Conservation (phyloP, 1,284 basidiomycete genomes). For the Cryptococcus sp. region DNA sequence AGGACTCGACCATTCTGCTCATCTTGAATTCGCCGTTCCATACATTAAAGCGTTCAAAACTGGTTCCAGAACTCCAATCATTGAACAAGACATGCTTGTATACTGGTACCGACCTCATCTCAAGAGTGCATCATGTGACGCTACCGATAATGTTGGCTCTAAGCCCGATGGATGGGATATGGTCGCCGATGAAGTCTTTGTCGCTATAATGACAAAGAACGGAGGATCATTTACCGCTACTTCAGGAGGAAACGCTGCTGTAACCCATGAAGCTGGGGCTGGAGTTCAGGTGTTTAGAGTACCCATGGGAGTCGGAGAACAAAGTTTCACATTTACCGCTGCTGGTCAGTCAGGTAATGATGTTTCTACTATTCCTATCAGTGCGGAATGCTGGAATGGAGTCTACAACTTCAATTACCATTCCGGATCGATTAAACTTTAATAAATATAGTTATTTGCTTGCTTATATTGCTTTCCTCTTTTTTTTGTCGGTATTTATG, state of each 20-base stretch:
- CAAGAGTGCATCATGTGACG: conserved; percentile 41
- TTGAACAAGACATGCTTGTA: conserved; percentile 38
- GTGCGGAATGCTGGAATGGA: conserved; percentile 37
- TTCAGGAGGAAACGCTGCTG: conserved; percentile 33
- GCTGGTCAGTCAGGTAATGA: conserved; percentile 14
- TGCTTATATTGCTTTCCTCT: no score
- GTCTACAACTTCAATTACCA: conserved; percentile 48
- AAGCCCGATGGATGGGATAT: conserved; percentile 41
- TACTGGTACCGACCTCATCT: conserved; percentile 48
- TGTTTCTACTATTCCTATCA: conserved; percentile 18
- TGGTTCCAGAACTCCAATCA: conserved; percentile 24
- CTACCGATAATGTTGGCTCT: conserved; percentile 39
- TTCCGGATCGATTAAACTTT: conserved; percentile 23
- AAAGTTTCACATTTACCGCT: conserved; percentile 30
- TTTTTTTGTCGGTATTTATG: no score
- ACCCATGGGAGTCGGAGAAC: conserved; percentile 39
- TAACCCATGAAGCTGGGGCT: conserved; percentile 23
- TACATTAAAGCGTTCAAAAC: conserved; percentile 48
- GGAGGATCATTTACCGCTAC: conserved; percentile 41
- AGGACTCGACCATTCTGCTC: conserved; percentile 41
- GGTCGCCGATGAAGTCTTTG: conserved; percentile 41
- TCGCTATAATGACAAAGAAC: conserved; percentile 33
- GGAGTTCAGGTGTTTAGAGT: conserved; percentile 36
- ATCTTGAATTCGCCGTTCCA: conserved; percentile 44
- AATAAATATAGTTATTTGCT: no score